Evolutionary conservation across 31 red algal genomes (phyloP).

Genomic region (Asparagopsis taxiformis): DNA sequence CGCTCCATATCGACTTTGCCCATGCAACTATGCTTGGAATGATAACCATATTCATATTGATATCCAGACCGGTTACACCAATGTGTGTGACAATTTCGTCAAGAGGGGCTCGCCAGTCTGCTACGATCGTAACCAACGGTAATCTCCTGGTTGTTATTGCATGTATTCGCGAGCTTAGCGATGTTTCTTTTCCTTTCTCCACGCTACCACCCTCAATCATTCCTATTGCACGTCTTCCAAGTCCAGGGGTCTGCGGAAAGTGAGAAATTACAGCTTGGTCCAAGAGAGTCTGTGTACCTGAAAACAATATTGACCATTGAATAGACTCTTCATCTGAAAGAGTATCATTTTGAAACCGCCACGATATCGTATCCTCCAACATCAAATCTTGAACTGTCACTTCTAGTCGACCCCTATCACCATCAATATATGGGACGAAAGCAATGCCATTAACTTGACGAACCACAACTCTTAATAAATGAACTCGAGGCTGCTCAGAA

Average conservation of each 20-base stretch:
- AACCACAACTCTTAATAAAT: slow-evolving; percentile 40
- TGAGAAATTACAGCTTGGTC: background rate
- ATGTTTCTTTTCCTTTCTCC: background rate
- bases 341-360: slow-evolving; percentile 4
- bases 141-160: background rate
- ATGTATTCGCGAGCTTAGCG: background rate
- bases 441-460: slow-evolving; percentile 13
- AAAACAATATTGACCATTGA: slow-evolving; percentile 22
- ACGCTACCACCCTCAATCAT: background rate
- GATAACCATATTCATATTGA: slow-evolving; percentile 45
- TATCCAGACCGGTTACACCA: slow-evolving; percentile 22
- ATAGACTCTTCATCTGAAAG: background rate
- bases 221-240: background rate
- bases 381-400: slow-evolving; percentile 36
- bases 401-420: slow-evolving; percentile 23
- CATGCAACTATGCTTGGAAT: slow-evolving; percentile 35
- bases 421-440: background rate
- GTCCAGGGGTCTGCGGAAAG: background rate
- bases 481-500: slow-evolving; percentile 44
- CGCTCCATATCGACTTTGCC: slow-evolving; percentile 11
- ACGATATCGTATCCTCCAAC: slow-evolving; percentile 64
- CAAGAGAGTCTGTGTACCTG: background rate
- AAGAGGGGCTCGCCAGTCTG: slow-evolving; percentile 26
- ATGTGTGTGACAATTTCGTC: slow-evolving; percentile 42
- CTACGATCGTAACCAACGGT: background rate